Conservation (phyloP, 441 rosid genomes). For the Adansonia grandidieri region DNA sequence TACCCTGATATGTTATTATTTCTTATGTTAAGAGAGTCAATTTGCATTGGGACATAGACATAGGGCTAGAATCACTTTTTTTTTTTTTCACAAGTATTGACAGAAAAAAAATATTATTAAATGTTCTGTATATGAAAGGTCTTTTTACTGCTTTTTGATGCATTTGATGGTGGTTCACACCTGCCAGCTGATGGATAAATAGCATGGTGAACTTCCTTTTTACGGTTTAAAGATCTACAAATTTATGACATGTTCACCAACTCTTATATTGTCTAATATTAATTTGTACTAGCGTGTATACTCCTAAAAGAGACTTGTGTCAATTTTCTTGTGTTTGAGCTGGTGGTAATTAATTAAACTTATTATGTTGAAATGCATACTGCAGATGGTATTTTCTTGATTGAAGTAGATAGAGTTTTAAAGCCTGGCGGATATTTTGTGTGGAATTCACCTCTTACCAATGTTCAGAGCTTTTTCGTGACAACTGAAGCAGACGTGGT, state of each 20-base stretch:
- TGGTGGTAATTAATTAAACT: background rate
- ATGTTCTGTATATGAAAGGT: background rate
- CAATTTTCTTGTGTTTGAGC: conserved; percentile 7
- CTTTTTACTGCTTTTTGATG: background rate
- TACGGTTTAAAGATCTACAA: background rate
- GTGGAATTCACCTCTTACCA: conserved; percentile 89
- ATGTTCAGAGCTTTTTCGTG: conserved; percentile 53
- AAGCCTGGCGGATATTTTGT: conserved; percentile 96
- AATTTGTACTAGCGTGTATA: background rate
- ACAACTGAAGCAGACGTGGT: conserved; percentile 66
- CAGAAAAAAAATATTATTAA: background rate
- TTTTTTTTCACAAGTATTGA: background rate
- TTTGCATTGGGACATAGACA: background rate
- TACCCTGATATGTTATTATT: background rate
- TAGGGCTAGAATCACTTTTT: background rate
- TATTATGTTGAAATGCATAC: conserved; percentile 18
- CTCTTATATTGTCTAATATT: background rate
- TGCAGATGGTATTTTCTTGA: conserved; percentile 78
- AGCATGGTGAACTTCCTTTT: background rate
- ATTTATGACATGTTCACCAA: background rate
- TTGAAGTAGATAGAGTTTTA: conserved; percentile 82
- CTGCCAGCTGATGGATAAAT: background rate
- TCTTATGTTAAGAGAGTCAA: background rate
- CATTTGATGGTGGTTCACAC: background rate
- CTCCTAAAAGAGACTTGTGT: conserved; percentile 8